Evolutionary conservation across 2,329 filamentous ascomycete genomes (phyloP).

Genomic region (Colletotrichum orchidophilum): DNA sequence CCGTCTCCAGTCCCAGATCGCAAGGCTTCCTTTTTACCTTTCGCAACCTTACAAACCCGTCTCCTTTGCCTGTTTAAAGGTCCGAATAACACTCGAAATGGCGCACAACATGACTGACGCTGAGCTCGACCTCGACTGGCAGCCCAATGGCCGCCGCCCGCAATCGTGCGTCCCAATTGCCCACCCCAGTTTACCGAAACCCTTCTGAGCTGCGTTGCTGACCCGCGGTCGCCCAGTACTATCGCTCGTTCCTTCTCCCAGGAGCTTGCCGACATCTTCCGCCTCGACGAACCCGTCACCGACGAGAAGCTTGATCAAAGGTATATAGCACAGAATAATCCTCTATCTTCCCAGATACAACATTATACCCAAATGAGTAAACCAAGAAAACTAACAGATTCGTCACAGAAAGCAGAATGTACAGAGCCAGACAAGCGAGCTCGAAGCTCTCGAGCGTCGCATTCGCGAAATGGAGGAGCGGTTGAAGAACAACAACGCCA

Average conservation of each 20-base stretch:
- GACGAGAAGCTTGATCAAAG: conserved; percentile 81
- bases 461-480: conserved; percentile 87
- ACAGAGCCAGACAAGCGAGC: conserved; percentile 77
- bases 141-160: conserved; percentile 79
- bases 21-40: neutral
- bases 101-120: conserved; percentile 63
- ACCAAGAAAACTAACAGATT: neutral
- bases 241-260: conserved; percentile 88
- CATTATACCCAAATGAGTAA: neutral
- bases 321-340: conserved; percentile 60
- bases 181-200: conserved; percentile 65
- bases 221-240: conserved; percentile 64
- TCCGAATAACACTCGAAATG: conserved; percentile 20
- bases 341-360: neutral
- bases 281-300: conserved; percentile 81
- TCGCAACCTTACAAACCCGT: neutral
- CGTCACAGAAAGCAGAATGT: conserved; percentile 80
- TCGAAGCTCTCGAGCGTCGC: conserved; percentile 85
- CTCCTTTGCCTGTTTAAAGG: neutral
- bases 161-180: conserved; percentile 80
- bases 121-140: conserved; percentile 81
- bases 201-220: neutral
- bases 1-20: neutral
- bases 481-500: conserved; percentile 56
- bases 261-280: conserved; percentile 89